Evolutionary conservation across 176 grass and related monocot genomes (phyloP).

Genomic region (barley (Hordeum vulgare)): DNA sequence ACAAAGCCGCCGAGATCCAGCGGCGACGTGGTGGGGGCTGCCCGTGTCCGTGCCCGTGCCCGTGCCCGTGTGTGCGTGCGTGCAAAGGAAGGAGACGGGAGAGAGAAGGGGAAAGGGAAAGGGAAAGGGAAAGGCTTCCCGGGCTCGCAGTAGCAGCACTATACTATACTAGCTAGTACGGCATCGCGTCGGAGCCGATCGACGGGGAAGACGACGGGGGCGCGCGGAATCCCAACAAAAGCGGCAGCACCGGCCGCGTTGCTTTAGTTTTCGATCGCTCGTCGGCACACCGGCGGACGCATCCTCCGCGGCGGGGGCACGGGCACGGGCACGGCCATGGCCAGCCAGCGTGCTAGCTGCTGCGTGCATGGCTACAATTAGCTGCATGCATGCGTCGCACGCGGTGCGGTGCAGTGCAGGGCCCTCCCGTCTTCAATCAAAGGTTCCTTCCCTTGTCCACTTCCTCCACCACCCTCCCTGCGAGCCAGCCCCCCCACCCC

Average conservation of each 20-base stretch:
- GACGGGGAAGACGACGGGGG: constrained; percentile 6
- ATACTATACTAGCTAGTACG: not conserved
- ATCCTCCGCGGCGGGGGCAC: not conserved
- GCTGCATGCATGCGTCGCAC: not conserved
- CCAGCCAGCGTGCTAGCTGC: not conserved
- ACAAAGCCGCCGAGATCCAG: constrained; percentile 11
- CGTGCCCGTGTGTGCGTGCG: not conserved
- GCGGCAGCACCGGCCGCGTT: not conserved
- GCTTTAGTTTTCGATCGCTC: not conserved
- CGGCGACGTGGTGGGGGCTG: constrained; percentile 21
- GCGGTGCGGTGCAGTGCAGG: not conserved
- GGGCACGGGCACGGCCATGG: not conserved
- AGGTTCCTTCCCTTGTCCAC: constrained; percentile 34
- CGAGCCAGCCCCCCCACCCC: not conserved
- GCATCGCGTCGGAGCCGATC: not conserved
- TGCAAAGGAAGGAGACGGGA: constrained; percentile 10
- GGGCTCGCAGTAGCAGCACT: not conserved
- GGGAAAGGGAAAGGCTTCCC: not conserved
- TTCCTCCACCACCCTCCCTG: constrained; percentile 11
- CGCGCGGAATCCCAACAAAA: constrained; percentile 10
- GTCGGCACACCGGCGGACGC: constrained; percentile 21
- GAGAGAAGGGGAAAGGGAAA: not conserved
- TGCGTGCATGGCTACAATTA: not conserved
- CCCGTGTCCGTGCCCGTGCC: not conserved
- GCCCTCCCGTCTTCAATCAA: constrained; percentile 27